Evolutionary conservation across 1,284 basidiomycete species (phyloP).

Genomic region (Cutaneotrichosporon sp.): DNA sequence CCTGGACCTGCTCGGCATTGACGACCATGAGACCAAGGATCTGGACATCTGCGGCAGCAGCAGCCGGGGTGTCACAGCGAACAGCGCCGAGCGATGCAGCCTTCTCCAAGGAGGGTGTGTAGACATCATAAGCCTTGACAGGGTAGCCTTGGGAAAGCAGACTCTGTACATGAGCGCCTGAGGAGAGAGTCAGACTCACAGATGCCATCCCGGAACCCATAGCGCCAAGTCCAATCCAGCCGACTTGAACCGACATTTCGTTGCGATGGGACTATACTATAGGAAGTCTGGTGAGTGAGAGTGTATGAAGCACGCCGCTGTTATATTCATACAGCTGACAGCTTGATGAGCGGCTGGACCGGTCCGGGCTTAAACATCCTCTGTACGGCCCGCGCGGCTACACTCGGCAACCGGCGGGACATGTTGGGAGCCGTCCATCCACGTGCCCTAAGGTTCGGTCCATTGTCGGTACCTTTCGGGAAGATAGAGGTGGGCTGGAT

Average conservation of each 20-base stretch:
- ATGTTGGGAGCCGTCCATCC: no score
- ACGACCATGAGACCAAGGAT: slow-evolving; percentile 50
- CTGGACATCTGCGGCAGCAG: slow-evolving; percentile 34
- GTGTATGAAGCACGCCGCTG: background rate
- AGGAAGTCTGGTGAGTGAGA: background rate
- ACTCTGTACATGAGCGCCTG: slow-evolving; percentile 22
- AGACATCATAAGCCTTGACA: slow-evolving; percentile 47
- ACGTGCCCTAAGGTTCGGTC: no score
- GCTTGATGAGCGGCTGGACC: background rate
- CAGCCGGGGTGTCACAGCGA: slow-evolving; percentile 24
- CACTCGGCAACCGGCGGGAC: no score
- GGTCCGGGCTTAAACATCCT: background rate
- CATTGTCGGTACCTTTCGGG: no score
- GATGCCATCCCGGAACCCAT: slow-evolving; percentile 47
- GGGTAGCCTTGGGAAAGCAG: slow-evolving; percentile 36
- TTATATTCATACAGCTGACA: background rate
- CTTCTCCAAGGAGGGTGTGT: slow-evolving; percentile 39
- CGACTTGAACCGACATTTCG: slow-evolving; percentile 24
- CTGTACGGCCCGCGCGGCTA: background rate
- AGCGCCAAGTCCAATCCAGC: slow-evolving; percentile 47
- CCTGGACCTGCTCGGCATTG: slow-evolving; percentile 44
- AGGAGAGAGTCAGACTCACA: slow-evolving; percentile 22
- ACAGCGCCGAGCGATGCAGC: slow-evolving; percentile 33
- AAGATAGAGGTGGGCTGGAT: no score
- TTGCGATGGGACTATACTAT: background rate